Percentiles rank a stretch among this genome's conserved stretches.
These are phyloP conservation scores for Trametes maxima DNA, from an alignment of 768 basidiomycete species.

Conservation along the genomic window DNA sequence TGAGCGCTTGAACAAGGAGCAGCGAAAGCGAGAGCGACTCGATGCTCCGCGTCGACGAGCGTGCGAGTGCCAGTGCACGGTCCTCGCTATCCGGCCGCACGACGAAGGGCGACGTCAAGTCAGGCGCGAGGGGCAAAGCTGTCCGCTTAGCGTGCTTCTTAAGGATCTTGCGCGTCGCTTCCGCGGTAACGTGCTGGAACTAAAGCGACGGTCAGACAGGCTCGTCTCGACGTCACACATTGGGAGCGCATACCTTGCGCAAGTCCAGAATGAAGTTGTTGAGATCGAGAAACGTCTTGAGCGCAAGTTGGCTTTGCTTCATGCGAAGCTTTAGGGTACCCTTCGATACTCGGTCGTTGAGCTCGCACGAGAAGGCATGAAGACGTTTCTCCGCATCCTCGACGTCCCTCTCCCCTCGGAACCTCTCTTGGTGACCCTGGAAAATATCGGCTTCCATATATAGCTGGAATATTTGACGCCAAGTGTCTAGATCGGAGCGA, in stretches of 20 bases:
- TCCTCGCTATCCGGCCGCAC: slow-evolving; percentile 1
- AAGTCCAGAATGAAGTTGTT: slow-evolving; percentile 80
- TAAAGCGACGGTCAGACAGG: slow-evolving; percentile 27
- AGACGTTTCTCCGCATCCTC: slow-evolving; percentile 73
- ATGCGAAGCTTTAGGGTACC: slow-evolving; percentile 51
- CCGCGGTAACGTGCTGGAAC: slow-evolving; percentile 84
- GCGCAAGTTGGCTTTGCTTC: slow-evolving; percentile 46
- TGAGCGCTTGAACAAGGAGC: slow-evolving; percentile 79
- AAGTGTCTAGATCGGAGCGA: slow-evolving; percentile 74
- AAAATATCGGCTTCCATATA: slow-evolving; percentile 89
- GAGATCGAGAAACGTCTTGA: slow-evolving; percentile 57
- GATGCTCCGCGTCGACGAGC: neutral
- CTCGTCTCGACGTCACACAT: neutral
- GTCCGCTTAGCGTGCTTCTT: slow-evolving; percentile 95
- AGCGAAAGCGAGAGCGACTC: slow-evolving; percentile 50
- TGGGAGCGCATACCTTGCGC: slow-evolving; percentile 58
- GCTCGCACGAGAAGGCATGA: slow-evolving; percentile 63
- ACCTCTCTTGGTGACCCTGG: slow-evolving; percentile 65
- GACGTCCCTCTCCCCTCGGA: slow-evolving; percentile 65
- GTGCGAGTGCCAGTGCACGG: slow-evolving; percentile 4
- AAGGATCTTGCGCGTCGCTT: slow-evolving; percentile 89
- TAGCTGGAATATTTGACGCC: slow-evolving; percentile 88
- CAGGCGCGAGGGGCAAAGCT: slow-evolving; percentile 64
- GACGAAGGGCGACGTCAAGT: slow-evolving; percentile 25
- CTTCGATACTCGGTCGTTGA: slow-evolving; percentile 48